Percentiles rank a stretch among this genome's conserved stretches.
phyloP scores from a whole-genome alignment of 2,329 filamentous ascomycete species.

The Sphaerulina musiva region DNA sequence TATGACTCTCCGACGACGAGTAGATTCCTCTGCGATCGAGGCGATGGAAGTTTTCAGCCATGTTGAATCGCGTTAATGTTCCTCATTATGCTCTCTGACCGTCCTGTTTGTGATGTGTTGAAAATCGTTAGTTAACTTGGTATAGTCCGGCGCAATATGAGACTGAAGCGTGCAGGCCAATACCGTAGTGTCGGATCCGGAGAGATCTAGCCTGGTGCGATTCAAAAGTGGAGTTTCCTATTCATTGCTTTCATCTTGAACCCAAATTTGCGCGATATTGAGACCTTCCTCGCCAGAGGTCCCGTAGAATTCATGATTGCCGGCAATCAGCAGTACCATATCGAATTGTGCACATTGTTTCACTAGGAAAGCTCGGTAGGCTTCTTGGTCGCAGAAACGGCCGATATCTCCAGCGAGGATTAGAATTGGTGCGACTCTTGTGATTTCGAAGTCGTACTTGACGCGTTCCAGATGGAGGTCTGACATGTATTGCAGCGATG shows the following conservation, averaged over 20 bases:
- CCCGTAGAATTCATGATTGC: slow-evolving; percentile 52
- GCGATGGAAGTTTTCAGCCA: slow-evolving; percentile 40
- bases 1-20: too few relatives aligned
- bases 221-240: slow-evolving; percentile 39
- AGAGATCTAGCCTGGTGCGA: slow-evolving; percentile 36
- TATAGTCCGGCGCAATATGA: slow-evolving; percentile 32
- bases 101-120: slow-evolving; percentile 37
- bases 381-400: slow-evolving; percentile 36
- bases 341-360: slow-evolving; percentile 40
- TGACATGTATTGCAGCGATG: slow-evolving; percentile 32
- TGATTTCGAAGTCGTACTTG: slow-evolving; percentile 37
- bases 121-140: too few relatives aligned
- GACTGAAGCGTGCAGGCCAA: slow-evolving; percentile 52
- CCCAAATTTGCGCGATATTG: slow-evolving; percentile 35
- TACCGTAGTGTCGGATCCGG: slow-evolving; percentile 40
- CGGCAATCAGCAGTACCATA: slow-evolving; percentile 46
- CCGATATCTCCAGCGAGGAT: slow-evolving; percentile 49
- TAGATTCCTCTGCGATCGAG: too few relatives aligned
- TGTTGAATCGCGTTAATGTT: slow-evolving; percentile 42
- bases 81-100: slow-evolving; percentile 43
- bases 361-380: slow-evolving; percentile 42
- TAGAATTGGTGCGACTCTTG: slow-evolving; percentile 36
- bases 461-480: slow-evolving; percentile 47
- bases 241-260: slow-evolving; percentile 36
- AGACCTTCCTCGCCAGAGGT: slow-evolving; percentile 38